A percentile compares a stretch with the other conserved stretches of the same genome.
These are phyloP conservation scores for Pyrenophora graminea DNA, from an alignment of 2,329 filamentous ascomycete genomes.

Conservation along the genomic window DNA sequence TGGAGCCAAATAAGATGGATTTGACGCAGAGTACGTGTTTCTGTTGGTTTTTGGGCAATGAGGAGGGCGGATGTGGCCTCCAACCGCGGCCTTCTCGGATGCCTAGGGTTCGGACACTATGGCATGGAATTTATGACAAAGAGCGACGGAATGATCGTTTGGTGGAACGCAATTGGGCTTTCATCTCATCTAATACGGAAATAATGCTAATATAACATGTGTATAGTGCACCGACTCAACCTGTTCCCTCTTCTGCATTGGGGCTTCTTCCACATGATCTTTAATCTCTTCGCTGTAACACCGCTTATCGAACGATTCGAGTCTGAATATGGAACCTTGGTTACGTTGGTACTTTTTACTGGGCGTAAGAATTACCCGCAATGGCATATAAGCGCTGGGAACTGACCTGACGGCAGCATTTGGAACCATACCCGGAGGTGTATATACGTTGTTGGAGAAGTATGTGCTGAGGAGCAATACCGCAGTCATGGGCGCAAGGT, in stretches of 20 bases:
- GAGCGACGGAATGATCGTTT: not conserved
- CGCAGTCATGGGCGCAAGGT: slow-evolving; percentile 82
- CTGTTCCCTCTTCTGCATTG: slow-evolving; percentile 88
- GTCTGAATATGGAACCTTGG: slow-evolving; percentile 86
- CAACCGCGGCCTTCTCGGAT: slow-evolving; percentile 3
- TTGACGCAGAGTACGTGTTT: slow-evolving; percentile 68
- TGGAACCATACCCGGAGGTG: slow-evolving; percentile 69
- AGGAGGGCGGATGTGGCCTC: not conserved
- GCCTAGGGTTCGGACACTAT: not conserved
- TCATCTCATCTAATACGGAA: not conserved
- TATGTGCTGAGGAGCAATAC: slow-evolving; percentile 73
- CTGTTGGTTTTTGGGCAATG: not conserved
- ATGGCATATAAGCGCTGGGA: slow-evolving; percentile 53
- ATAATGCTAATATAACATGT: slow-evolving; percentile 17
- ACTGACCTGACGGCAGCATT: slow-evolving; percentile 44
- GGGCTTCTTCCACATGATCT: slow-evolving; percentile 75
- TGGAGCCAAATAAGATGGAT: slow-evolving; percentile 77
- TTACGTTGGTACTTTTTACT: slow-evolving; percentile 83
- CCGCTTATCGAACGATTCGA: slow-evolving; percentile 96
- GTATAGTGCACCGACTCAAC: slow-evolving; percentile 84
- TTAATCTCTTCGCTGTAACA: slow-evolving; percentile 79
- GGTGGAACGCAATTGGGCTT: not conserved
- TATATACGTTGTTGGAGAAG: slow-evolving; percentile 81
- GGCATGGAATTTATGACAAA: not conserved
- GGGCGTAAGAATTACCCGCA: slow-evolving; percentile 69